Evolutionary conservation across 2,329 filamentous ascomycete species (phyloP), one percentile per base, ranked within the genome.

Genomic region (Colletotrichum destructivum): DNA sequence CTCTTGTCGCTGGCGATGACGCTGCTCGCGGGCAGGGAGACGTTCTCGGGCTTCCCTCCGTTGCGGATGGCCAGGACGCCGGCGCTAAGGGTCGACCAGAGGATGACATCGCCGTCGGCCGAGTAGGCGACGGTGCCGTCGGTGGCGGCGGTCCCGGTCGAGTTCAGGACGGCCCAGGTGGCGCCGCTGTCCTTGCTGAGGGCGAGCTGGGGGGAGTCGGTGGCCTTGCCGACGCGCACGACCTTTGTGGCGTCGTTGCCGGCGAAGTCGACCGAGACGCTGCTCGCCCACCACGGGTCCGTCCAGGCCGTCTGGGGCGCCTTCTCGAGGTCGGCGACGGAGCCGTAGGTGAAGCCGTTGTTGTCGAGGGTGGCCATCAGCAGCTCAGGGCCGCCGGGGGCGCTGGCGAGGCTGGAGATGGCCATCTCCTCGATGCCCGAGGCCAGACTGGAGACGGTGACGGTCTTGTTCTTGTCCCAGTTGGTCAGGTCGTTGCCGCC

Each of bases 381-480:
- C 3, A 89, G 83, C 55, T 88, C 86, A 2, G 83, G 84, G 2
- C 87, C 88, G 0, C 84, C 84, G 0, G 85, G 85, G 0, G 83
- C 84, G 0, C 86, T 87, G 18, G 85, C 82, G 15, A 90, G 78
- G 3, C 82, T 85, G 9, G 85, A 82, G 0, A 89, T 82, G 2
- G 87, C 82, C 56, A 85, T 86, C 74, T 89, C 88, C 67, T 89
- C 87, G 38, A 89, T 88, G 0, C 88, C 88, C 38, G 86, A 83
- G 1, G 88, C 88, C 6, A 89, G 80, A 1, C 85, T 86, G 59
- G 86, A 75, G 57, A 89, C 84, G 2, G 83, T 84, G 67, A 89
- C 79, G 63, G 87, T 88, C 71, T 82, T 81, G 2, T 75, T 77
- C 0, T 83, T 82, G 66, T 89, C 88, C 88, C 88, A 89, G 16